A percentile compares a stretch with the other conserved stretches of the same genome.
phyloP scores from a whole-genome alignment of 371 early-diverging fungal genomes.

The Circinella minor region DNA sequence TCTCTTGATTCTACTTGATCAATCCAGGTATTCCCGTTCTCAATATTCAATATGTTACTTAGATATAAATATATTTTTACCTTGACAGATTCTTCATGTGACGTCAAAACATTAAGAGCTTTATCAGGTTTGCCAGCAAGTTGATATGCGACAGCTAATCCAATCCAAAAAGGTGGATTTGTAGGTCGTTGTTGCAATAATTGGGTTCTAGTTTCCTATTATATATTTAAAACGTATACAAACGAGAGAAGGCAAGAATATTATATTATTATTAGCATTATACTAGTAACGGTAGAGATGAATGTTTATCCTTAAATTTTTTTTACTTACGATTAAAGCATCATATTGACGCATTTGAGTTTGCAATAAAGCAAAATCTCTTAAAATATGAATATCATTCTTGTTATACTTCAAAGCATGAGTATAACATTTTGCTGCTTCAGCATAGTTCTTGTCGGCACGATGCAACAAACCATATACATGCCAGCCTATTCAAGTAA shows the following conservation, averaged over 20 bases:
- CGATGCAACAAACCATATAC: conserved; percentile 93
- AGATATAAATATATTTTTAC: conserved; percentile 27
- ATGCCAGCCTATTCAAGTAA: conserved; percentile 83
- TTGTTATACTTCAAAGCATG: conserved; percentile 90
- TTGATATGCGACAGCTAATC: conserved; percentile 87
- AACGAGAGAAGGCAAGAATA: too few species aligned
- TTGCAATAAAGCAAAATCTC: conserved; percentile 88
- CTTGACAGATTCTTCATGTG: conserved; percentile 75
- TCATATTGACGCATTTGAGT: conserved; percentile 90
- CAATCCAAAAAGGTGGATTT: conserved; percentile 82
- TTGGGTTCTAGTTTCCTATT: conserved; percentile 68
- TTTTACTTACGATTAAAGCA: conserved; percentile 67
- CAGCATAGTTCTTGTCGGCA: conserved; percentile 91
- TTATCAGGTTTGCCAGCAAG: conserved; percentile 75
- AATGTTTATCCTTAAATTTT: too few species aligned
- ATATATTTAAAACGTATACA: neutral
- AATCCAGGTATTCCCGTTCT: too few species aligned
- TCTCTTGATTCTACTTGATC: neutral
- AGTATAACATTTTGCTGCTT: conserved; percentile 91
- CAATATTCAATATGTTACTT: too few species aligned
- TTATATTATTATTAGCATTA: too few species aligned
- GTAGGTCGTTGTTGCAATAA: conserved; percentile 74
- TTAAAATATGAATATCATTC: conserved; percentile 90
- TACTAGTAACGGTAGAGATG: too few species aligned
- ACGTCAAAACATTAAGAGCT: conserved; percentile 72